These are phyloP conservation scores for Jimgerdemannia lactiflua DNA, from an alignment of 192 early-diverging fungal genomes.

Conservation along the genomic window DNA sequence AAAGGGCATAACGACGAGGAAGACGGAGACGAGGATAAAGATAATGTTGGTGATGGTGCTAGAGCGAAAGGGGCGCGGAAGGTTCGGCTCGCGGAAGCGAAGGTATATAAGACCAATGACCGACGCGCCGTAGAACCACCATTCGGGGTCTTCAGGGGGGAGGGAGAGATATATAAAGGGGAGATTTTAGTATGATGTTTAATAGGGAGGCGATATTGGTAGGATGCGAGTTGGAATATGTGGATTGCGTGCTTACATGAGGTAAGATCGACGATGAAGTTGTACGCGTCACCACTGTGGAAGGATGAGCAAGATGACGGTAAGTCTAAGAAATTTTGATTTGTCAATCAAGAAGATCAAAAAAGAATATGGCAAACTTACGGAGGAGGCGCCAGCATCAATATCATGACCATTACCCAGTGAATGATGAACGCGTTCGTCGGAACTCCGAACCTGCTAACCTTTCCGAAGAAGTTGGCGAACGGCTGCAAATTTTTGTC, in stretches of 20 bases:
- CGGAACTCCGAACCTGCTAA: constrained; percentile 45
- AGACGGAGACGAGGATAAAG: constrained; percentile 49
- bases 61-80: constrained; percentile 46
- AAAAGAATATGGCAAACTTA: constrained; percentile 20
- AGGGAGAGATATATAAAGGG: no score
- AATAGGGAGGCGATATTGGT: no score
- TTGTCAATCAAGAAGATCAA: not conserved
- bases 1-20: constrained; percentile 54
- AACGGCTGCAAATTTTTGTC: constrained; percentile 20
- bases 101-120: constrained; percentile 51
- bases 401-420: constrained; percentile 44
- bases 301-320: not conserved
- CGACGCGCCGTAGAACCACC: constrained; percentile 57
- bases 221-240: no score
- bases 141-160: constrained; percentile 37
- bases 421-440: constrained; percentile 34
- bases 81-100: constrained; percentile 33
- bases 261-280: constrained; percentile 57
- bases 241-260: constrained; percentile 18
- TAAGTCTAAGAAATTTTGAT: not conserved
- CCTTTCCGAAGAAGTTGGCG: constrained; percentile 33
- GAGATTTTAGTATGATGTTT: no score
- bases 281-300: constrained; percentile 36
- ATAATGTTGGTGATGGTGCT: constrained; percentile 33
- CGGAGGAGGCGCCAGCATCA: constrained; percentile 52